Conservation (phyloP, 306 rosid genomes). For the Dalbergia oliveri region DNA sequence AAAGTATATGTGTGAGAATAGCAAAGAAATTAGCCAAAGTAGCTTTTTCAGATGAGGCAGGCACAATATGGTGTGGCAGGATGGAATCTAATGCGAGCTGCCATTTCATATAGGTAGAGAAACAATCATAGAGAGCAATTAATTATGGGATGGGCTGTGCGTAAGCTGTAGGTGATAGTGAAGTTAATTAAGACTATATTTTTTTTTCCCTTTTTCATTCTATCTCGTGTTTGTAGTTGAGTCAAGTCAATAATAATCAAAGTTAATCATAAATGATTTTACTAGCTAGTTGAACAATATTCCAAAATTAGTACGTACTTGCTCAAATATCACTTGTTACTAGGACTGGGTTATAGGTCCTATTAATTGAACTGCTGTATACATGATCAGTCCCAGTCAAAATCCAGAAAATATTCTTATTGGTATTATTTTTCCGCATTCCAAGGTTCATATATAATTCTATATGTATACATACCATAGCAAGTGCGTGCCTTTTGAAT, state of each 20-base stretch:
- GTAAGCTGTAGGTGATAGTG: conserved; percentile 34
- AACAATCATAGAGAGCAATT: conserved; percentile 3
- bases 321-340: no score
- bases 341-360: no score
- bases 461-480: neutral
- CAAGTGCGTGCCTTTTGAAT: neutral
- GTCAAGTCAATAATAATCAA: no score
- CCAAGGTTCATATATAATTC: neutral
- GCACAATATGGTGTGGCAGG: neutral
- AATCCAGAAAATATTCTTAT: neutral
- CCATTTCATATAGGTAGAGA: conserved; percentile 32
- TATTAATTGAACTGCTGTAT: no score
- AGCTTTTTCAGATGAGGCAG: neutral
- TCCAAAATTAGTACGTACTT: no score
- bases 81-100: neutral
- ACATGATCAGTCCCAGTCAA: neutral
- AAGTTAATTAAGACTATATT: neutral
- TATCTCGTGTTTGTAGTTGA: no score
- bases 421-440: neutral
- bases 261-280: no score
- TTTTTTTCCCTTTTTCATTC: neutral
- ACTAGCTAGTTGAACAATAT: neutral
- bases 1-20: neutral
- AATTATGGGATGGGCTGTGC: conserved; percentile 33
- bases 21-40: conserved; percentile 5